Evolutionary conservation across 345 rosid genomes (phyloP).

Genomic region (Toxicodendron radicans): DNA sequence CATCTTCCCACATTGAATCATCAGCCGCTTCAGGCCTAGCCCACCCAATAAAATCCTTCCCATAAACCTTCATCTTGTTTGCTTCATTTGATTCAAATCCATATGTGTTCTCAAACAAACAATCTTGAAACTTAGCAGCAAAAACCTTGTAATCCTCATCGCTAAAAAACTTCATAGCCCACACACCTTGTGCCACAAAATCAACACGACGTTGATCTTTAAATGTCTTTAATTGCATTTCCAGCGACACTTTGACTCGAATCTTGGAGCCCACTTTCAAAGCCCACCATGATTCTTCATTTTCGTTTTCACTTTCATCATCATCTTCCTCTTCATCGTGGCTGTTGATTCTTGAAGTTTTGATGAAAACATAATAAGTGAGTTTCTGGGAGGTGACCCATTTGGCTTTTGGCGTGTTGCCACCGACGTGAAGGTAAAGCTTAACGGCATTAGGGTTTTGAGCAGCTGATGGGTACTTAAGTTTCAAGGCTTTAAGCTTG

Average conservation of each 20-base stretch:
- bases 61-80: constrained; percentile 73
- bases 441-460: constrained; percentile 43
- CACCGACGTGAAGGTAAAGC: constrained; percentile 69
- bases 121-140: constrained; percentile 51
- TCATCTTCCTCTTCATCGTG: constrained; percentile 40
- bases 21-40: constrained; percentile 91
- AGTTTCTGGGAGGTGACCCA: constrained; percentile 72
- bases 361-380: constrained; percentile 54
- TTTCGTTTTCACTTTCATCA: constrained; percentile 42
- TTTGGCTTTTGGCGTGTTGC: constrained; percentile 78
- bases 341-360: constrained; percentile 35
- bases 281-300: constrained; percentile 56
- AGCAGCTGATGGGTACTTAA: constrained; percentile 55
- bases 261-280: constrained; percentile 64
- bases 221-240: constrained; percentile 70
- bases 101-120: constrained; percentile 84
- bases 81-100: constrained; percentile 85
- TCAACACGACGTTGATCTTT: constrained; percentile 88
- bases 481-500: constrained; percentile 56
- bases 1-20: constrained; percentile 99
- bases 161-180: constrained; percentile 82
- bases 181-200: constrained; percentile 81
- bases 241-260: constrained; percentile 52
- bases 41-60: constrained; percentile 93
- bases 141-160: constrained; percentile 58